A percentile compares a stretch with the other conserved stretches of the same genome.
These are phyloP conservation scores for Asterella californica DNA, from an alignment of 225 moss, liverwort and hornwort genomes.

Conservation along the genomic window DNA sequence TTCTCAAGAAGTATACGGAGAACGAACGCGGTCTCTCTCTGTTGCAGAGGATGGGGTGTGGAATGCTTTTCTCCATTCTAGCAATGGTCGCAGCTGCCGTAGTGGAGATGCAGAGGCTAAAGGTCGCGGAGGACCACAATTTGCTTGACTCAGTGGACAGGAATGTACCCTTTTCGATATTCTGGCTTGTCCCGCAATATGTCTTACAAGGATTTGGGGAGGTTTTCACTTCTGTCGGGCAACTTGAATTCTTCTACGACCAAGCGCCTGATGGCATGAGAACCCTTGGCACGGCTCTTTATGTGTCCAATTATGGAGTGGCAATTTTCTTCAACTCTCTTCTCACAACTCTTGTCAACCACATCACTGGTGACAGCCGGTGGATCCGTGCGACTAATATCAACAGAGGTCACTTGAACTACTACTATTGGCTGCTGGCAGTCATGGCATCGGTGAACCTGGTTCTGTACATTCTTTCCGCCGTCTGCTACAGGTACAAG, in stretches of 20 bases:
- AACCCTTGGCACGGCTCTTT: slow-evolving; percentile 52
- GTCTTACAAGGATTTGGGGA: slow-evolving; percentile 55
- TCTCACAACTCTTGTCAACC: slow-evolving; percentile 23
- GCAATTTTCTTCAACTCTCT: slow-evolving; percentile 18
- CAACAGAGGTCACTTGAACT: slow-evolving; percentile 19
- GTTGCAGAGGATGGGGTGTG: slow-evolving; percentile 56
- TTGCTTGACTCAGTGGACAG: slow-evolving; percentile 28
- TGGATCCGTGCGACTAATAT: slow-evolving; percentile 6
- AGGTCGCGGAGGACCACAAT: slow-evolving; percentile 28
- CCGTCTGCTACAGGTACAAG: slow-evolving; percentile 25
- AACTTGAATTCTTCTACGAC: slow-evolving; percentile 66
- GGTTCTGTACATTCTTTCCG: slow-evolving; percentile 17
- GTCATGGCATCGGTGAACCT: slow-evolving; percentile 22
- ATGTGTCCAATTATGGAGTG: slow-evolving; percentile 42
- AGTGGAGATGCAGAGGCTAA: slow-evolving; percentile 51
- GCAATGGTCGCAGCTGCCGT: slow-evolving; percentile 54
- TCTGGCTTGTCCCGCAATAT: slow-evolving; percentile 68
- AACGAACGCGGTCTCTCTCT: slow-evolving; percentile 53
- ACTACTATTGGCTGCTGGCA: slow-evolving; percentile 28
- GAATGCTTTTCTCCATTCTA: slow-evolving; percentile 50
- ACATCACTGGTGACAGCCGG: slow-evolving; percentile 2
- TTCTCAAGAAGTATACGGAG: slow-evolving; percentile 36
- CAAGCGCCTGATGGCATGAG: slow-evolving; percentile 61
- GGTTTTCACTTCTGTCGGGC: slow-evolving; percentile 58
- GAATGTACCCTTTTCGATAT: slow-evolving; percentile 48